Base-by-base conservation (phyloP, 345 rosid species). In the Citrus hindsii region DNA sequence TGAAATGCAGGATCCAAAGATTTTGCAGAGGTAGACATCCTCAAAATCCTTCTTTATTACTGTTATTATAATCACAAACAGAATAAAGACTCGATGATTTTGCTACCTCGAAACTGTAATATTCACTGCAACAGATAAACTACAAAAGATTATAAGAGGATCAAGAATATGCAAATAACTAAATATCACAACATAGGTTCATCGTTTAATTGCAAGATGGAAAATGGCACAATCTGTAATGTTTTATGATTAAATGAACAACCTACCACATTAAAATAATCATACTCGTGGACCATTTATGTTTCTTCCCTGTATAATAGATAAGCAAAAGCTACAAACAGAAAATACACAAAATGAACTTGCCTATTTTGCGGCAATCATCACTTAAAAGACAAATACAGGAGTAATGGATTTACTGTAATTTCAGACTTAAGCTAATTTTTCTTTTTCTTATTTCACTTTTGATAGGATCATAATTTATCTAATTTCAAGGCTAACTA, bases 1-100 rank as follows among this genome's bases (percentile, higher is more conserved):
- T 93, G 98, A 83, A 97, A 97, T 65, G 98, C 96, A 79, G 98
- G 98, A 84, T 97, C 99, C 83, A 91, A 75, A 71, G 83, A 86
- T 86, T 97, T 94, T 40, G 90, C 69, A 69, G 99, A 82, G 83
- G 87, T 88, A 83, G 98, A 90, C 99, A 97, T 96, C 58, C 80
- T 70, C 64, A 21, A 67, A 78, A 70, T 80, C 37, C 73, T 85
- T 72, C 72, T 77, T 69, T 55, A 56, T 61, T 58, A 70, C 35
- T 61, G 74, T 37, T 71, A 62, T 55, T 27, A 25, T 22, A 14
- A 25, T 55, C 46, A 58, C 73, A 71, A 22, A 51, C 51, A 67
- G 51, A 68, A 38, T 66, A 58, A 65, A 37, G 61, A 65, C 60
- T 66, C 40, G 22, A 69, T 59, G 69, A 76, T 62, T 69, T 58